Evolutionary conservation across 2,329 filamentous ascomycete genomes (phyloP).

Genomic region (Hymenoscyphus scutula): DNA sequence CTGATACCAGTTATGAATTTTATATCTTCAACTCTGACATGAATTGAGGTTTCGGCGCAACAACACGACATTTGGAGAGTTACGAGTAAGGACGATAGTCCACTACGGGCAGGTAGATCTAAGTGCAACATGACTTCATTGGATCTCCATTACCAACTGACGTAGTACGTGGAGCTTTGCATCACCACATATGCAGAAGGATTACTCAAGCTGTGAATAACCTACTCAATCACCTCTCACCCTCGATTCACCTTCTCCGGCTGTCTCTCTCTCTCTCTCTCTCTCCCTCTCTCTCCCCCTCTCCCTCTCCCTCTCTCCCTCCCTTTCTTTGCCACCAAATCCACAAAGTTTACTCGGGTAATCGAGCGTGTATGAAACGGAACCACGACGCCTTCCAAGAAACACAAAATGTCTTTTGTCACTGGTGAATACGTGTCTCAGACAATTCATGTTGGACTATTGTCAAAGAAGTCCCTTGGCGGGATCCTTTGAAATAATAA

Average conservation of each 20-base stretch:
- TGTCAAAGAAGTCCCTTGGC: slow-evolving; percentile 1
- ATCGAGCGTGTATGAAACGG: not conserved
- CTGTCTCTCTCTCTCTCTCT: too few relatives aligned
- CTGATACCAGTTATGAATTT: too few relatives aligned
- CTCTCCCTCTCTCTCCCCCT: too few relatives aligned
- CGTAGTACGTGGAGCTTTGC: not conserved
- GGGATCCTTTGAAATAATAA: not conserved
- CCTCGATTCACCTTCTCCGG: not conserved
- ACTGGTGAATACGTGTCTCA: not conserved
- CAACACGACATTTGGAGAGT: too few relatives aligned
- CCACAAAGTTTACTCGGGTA: too few relatives aligned
- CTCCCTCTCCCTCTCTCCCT: too few relatives aligned
- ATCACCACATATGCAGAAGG: not conserved
- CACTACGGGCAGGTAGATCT: too few relatives aligned
- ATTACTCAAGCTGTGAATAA: not conserved
- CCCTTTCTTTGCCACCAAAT: too few relatives aligned
- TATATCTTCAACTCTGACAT: too few relatives aligned
- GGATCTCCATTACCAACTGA: not conserved
- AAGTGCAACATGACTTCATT: not conserved
- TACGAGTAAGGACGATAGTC: too few relatives aligned
- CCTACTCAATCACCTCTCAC: too few relatives aligned
- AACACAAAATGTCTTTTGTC: not conserved
- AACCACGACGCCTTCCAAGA: not conserved
- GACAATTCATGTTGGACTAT: not conserved
- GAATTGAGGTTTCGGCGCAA: too few relatives aligned